phyloP scores from a whole-genome alignment of 2,329 filamentous ascomycete genomes.

The Fusarium sp. region DNA sequence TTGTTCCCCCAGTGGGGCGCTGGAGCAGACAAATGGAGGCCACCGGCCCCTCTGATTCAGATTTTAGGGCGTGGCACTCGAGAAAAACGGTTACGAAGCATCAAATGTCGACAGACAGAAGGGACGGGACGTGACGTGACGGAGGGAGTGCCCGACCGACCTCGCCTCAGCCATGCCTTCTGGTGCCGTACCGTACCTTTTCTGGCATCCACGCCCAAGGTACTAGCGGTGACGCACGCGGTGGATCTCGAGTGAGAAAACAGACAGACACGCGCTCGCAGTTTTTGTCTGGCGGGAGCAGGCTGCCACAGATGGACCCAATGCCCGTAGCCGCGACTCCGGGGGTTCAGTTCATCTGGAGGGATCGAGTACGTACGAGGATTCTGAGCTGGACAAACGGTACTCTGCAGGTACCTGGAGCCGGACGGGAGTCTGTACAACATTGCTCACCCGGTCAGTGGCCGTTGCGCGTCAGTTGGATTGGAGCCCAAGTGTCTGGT shows the following conservation, averaged over 20 bases:
- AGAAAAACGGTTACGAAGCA: slow-evolving; percentile 38
- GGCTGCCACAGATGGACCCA: slow-evolving; percentile 5
- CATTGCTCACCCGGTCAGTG: slow-evolving; percentile 27
- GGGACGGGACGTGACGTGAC: slow-evolving; percentile 22
- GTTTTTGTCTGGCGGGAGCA: slow-evolving; percentile 13
- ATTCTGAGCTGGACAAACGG: slow-evolving; percentile 19
- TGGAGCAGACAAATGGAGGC: slow-evolving; percentile 32
- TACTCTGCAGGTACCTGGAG: slow-evolving; percentile 36
- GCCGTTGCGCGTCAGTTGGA: slow-evolving; percentile 42
- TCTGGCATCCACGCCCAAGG: slow-evolving; percentile 2
- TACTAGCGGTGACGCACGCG: slow-evolving; percentile 31
- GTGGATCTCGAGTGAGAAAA: slow-evolving; percentile 37
- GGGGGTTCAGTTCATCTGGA: slow-evolving; percentile 32
- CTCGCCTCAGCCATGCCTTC: slow-evolving; percentile 20
- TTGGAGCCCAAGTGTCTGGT: slow-evolving; percentile 40
- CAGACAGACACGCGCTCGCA: slow-evolving; percentile 13
- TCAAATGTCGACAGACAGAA: slow-evolving; percentile 34
- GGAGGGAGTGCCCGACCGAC: slow-evolving; percentile 13
- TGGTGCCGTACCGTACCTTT: slow-evolving; percentile 16
- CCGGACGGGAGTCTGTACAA: slow-evolving; percentile 26
- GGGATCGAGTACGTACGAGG: slow-evolving; percentile 26
- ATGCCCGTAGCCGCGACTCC: slow-evolving; percentile 32
- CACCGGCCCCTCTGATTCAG: slow-evolving; percentile 40
- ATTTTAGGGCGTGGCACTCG: slow-evolving; percentile 36
- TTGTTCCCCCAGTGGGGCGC: slow-evolving; percentile 40